These are phyloP conservation scores for Pythium sp. DNA, from an alignment of 352 stramenopile genomes.

Conservation along the genomic window DNA sequence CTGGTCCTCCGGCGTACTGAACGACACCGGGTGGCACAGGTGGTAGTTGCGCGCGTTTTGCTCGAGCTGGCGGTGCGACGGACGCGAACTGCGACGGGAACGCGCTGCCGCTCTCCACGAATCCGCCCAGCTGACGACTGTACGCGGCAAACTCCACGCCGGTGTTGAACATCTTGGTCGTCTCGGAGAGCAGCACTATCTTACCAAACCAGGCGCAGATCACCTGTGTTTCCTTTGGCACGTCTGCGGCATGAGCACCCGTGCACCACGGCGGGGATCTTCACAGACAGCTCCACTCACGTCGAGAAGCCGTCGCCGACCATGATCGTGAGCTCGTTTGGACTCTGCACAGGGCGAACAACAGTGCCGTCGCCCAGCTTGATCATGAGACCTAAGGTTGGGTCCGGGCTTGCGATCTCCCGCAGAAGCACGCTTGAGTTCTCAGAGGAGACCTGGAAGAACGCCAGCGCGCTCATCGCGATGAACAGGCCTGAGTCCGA, in stretches of 20 bases:
- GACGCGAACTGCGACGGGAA: constrained; percentile 24
- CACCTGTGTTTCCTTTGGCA: constrained; percentile 12
- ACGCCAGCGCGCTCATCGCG: constrained; percentile 21
- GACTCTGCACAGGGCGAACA: constrained; percentile 14
- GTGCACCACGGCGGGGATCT: constrained; percentile 22
- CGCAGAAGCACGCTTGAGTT: not conserved
- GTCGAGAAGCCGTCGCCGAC: constrained; percentile 22
- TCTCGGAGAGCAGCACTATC: constrained; percentile 31
- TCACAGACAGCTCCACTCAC: constrained; percentile 14
- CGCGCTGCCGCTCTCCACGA: constrained; percentile 4
- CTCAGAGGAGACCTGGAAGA: constrained; percentile 11
- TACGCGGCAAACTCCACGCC: constrained; percentile 31
- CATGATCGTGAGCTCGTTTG: constrained; percentile 21
- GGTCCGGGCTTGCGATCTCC: constrained; percentile 18
- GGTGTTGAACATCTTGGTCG: constrained; percentile 26
- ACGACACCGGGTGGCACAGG: constrained; percentile 24
- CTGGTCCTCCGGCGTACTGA: constrained; percentile 20
- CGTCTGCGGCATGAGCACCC: constrained; percentile 26
- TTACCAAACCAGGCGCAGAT: constrained; percentile 40
- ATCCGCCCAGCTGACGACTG: constrained; percentile 12
- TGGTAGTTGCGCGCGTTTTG: constrained; percentile 27
- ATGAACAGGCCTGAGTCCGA: constrained; percentile 24
- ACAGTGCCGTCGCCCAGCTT: constrained; percentile 9
- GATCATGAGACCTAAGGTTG: constrained; percentile 17
- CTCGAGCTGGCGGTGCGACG: constrained; percentile 23